phyloP scores from a whole-genome alignment of 148 eudicot species.

The Rhododendron ferrugineum region DNA sequence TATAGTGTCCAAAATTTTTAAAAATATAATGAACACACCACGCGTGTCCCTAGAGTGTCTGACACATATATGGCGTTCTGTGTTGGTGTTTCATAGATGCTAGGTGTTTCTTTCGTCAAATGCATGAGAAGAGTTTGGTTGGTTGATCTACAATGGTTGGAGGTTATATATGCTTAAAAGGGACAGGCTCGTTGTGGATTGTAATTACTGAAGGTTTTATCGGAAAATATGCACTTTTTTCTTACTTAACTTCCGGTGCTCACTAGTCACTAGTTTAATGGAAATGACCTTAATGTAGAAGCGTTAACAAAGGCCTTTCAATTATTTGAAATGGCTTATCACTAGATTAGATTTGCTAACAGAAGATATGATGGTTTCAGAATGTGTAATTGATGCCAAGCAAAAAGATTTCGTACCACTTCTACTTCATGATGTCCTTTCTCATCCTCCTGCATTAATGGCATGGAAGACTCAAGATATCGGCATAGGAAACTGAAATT shows the following conservation, averaged over 20 bases:
- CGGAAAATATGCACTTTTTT: constrained; percentile 9
- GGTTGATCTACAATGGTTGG: constrained; percentile 20
- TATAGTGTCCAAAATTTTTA: too few relatives aligned
- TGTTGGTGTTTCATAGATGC: background rate
- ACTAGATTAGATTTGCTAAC: constrained; percentile 14
- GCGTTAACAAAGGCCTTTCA: constrained; percentile 22
- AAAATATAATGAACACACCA: background rate
- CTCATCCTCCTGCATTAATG: background rate
- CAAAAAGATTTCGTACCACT: background rate
- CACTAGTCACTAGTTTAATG: constrained; percentile 21
- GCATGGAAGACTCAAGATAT: background rate
- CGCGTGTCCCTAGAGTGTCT: background rate
- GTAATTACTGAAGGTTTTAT: constrained; percentile 22
- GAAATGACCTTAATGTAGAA: constrained; percentile 34
- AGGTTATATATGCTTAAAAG: constrained; percentile 19
- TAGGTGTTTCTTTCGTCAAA: constrained; percentile 19
- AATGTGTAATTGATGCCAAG: constrained; percentile 9
- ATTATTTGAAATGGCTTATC: constrained; percentile 19
- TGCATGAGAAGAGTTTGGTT: constrained; percentile 20
- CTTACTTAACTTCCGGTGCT: background rate
- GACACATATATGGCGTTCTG: background rate
- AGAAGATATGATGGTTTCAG: constrained; percentile 21
- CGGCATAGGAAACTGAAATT: background rate
- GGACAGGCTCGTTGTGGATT: constrained; percentile 13
- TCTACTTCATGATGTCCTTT: background rate